Percentiles rank a stretch among this genome's conserved stretches.
Evolutionary conservation across 441 rosid species (phyloP).

Genomic region (Cnidoscolus chayamansa): DNA sequence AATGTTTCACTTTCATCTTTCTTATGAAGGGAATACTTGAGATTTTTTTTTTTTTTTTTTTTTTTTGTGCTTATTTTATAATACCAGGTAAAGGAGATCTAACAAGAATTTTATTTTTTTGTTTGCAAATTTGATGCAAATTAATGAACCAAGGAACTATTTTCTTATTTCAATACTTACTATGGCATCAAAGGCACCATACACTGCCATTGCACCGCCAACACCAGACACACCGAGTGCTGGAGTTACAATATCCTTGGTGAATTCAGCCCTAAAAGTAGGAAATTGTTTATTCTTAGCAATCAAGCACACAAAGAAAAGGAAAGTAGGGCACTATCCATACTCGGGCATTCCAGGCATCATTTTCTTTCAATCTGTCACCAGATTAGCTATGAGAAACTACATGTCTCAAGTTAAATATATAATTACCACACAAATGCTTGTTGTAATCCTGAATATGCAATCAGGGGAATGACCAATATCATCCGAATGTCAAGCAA

Average conservation of each 20-base stretch:
- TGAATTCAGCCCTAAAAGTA: constrained; percentile 75
- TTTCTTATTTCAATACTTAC: constrained; percentile 45
- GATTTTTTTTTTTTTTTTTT: neutral
- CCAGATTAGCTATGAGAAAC: constrained; percentile 14
- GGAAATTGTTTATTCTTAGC: neutral
- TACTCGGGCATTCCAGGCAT: neutral
- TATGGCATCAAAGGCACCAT: constrained; percentile 83
- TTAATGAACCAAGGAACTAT: neutral
- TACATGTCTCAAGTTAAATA: constrained; percentile 2
- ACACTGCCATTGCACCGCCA: constrained; percentile 90
- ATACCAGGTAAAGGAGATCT: neutral
- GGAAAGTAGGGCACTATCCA: neutral
- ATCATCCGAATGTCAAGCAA: constrained; percentile 71
- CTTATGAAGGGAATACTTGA: neutral
- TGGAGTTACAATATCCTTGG: constrained; percentile 76
- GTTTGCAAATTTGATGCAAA: neutral
- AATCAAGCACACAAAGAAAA: neutral
- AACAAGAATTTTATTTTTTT: neutral
- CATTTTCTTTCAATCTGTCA: constrained; percentile 9
- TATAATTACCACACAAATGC: constrained; percentile 81
- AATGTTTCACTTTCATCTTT: neutral
- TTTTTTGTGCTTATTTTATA: no score
- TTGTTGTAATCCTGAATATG: constrained; percentile 89
- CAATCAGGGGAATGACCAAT: constrained; percentile 72
- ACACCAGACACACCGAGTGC: constrained; percentile 79